Percentiles rank a stretch among this genome's conserved stretches.
Evolutionary conservation across 176 grass and related monocot genomes (phyloP).

Genomic region (Musa beccarii): DNA sequence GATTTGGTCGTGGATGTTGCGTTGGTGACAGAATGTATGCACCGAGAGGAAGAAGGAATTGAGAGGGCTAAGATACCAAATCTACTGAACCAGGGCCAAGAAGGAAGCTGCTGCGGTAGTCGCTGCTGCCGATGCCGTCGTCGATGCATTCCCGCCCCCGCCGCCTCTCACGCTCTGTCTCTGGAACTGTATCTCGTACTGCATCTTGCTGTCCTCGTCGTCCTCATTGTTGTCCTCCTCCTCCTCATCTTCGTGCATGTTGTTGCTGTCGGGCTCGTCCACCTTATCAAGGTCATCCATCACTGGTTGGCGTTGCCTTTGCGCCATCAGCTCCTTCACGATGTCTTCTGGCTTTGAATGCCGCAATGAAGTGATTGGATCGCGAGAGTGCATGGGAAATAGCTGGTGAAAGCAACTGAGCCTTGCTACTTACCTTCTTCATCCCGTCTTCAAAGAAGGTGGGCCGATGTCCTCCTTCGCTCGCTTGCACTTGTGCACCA

Average conservation of each 20-base stretch:
- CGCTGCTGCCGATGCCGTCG: conserved; percentile 15
- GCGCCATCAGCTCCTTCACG: conserved; percentile 69
- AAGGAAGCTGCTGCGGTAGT: conserved; percentile 40
- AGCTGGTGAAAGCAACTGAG: not conserved
- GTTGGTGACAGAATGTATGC: conserved; percentile 16
- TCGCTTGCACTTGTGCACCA: conserved; percentile 33
- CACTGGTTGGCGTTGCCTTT: conserved; percentile 31
- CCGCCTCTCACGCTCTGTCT: conserved; percentile 27
- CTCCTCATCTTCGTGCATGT: conserved; percentile 49
- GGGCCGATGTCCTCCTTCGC: conserved; percentile 41
- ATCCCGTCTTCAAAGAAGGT: conserved; percentile 26
- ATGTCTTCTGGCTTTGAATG: conserved; percentile 70
- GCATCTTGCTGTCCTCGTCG: conserved; percentile 40
- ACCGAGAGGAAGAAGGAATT: conserved; percentile 10
- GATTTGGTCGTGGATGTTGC: too few species aligned
- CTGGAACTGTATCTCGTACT: conserved; percentile 88
- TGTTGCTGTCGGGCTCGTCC: conserved; percentile 45
- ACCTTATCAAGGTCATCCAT: conserved; percentile 39
- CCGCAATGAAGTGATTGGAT: conserved; percentile 33
- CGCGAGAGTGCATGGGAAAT: not conserved
- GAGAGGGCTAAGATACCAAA: conserved; percentile 1
- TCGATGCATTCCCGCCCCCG: conserved; percentile 28
- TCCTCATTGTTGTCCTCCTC: conserved; percentile 42
- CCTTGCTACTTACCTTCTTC: conserved; percentile 51
- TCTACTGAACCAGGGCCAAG: conserved; percentile 89